These are phyloP conservation scores for Gillenia trifoliata DNA, from an alignment of 306 rosid species.

Conservation along the genomic window DNA sequence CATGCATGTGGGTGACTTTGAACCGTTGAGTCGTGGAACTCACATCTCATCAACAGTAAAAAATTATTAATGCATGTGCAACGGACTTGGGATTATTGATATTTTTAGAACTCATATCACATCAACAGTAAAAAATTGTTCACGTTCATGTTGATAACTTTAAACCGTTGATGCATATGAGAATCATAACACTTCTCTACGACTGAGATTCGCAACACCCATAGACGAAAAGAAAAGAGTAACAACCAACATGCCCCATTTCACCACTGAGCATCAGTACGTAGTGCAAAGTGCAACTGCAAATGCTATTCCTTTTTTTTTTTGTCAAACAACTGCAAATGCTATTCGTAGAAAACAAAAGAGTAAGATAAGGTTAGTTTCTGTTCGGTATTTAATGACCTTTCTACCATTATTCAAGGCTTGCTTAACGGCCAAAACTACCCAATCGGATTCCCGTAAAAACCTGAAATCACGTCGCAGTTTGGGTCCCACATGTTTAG, in stretches of 20 bases:
- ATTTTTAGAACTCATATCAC: background rate
- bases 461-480: constrained; percentile 57
- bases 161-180: background rate
- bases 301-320: background rate
- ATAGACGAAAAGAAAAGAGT: background rate
- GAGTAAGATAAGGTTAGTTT: background rate
- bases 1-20: too few species aligned
- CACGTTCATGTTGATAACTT: fast-evolving
- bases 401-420: constrained; percentile 39
- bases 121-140: too few species aligned
- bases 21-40: background rate
- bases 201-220: too few species aligned
- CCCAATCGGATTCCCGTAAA: constrained; percentile 60
- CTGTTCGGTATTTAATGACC: background rate
- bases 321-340: background rate
- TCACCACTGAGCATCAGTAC: background rate
- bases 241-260: background rate
- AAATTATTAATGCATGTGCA: too few species aligned
- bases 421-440: constrained; percentile 80
- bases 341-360: background rate
- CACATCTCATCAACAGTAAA: too few species aligned
- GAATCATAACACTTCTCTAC: too few species aligned
- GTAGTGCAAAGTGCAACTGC: background rate
- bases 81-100: too few species aligned
- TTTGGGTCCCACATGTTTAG: constrained; percentile 63